Conservation (phyloP, 2,329 filamentous ascomycete genomes). For the Botrytis paeoniae region DNA sequence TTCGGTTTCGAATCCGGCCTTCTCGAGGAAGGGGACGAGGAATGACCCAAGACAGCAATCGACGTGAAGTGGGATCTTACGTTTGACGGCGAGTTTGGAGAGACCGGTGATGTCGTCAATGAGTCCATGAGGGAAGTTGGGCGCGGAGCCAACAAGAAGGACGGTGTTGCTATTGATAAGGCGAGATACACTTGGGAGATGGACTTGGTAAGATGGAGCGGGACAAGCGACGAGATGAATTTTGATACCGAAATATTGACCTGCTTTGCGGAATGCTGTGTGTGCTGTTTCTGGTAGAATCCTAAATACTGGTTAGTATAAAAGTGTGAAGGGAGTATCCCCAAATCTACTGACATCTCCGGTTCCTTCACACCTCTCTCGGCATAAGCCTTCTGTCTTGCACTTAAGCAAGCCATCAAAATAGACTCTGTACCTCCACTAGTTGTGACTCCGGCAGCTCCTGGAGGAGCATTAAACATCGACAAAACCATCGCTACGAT, state of each 20-base stretch:
- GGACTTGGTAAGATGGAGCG: conserved; percentile 79
- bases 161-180: conserved; percentile 94
- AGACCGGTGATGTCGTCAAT: conserved; percentile 90
- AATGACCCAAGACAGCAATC: conserved; percentile 98
- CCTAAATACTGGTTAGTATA: conserved; percentile 46
- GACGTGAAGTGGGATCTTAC: conserved; percentile 85
- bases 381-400: conserved; percentile 80
- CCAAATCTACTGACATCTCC: conserved; percentile 68
- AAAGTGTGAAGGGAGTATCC: conserved; percentile 20
- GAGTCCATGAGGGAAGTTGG: conserved; percentile 97
- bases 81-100: conserved; percentile 75
- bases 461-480: conserved; percentile 85
- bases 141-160: conserved; percentile 87
- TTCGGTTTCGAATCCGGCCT: conserved; percentile 86
- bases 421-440: conserved; percentile 96
- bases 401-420: conserved; percentile 88
- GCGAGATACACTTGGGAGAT: conserved; percentile 71
- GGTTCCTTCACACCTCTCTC: conserved; percentile 89
- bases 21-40: conserved; percentile 85
- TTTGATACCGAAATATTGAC: conserved; percentile 95
- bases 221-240: conserved; percentile 85
- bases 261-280: conserved; percentile 93
- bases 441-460: conserved; percentile 83
- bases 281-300: conserved; percentile 93
- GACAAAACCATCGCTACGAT: conserved; percentile 91